Evolutionary conservation across 179 eudicot genomes (phyloP).

Genomic region (Spergularia azorica): DNA sequence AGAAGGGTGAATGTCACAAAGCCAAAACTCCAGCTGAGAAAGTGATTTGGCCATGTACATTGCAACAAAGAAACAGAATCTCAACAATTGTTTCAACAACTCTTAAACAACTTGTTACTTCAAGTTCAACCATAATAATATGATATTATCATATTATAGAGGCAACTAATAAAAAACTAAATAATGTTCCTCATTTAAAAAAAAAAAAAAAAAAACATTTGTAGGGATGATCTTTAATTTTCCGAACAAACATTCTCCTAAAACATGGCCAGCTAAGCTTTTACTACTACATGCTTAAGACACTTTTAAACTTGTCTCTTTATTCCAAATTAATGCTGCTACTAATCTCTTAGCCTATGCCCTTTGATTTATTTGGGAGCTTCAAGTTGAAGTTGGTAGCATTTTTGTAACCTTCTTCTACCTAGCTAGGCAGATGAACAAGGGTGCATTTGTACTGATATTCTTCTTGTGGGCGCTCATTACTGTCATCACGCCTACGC

Average conservation of each 20-base stretch:
- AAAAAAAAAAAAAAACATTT: too few relatives aligned
- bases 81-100: slow-evolving; percentile 10
- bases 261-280: slow-evolving; percentile 48
- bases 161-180: neutral
- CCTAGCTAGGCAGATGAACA: slow-evolving; percentile 43
- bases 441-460: slow-evolving; percentile 53
- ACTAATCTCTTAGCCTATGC: slow-evolving; percentile 4
- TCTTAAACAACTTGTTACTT: neutral
- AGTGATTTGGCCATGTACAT: neutral
- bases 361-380: slow-evolving; percentile 2
- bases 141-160: neutral
- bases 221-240: neutral
- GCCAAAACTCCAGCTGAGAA: slow-evolving; percentile 5
- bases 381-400: neutral
- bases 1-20: neutral
- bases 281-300: neutral
- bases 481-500: slow-evolving; percentile 64
- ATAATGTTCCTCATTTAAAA: too few relatives aligned
- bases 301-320: neutral
- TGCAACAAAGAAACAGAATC: neutral
- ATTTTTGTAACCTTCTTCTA: neutral
- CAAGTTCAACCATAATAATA: neutral
- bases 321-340: slow-evolving; percentile 14
- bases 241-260: slow-evolving; percentile 6
- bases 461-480: slow-evolving; percentile 68